Evolutionary conservation across 2,329 filamentous ascomycete genomes (phyloP), one percentile per base, ranked within the genome.

Genomic region (Acarospora socialis): DNA sequence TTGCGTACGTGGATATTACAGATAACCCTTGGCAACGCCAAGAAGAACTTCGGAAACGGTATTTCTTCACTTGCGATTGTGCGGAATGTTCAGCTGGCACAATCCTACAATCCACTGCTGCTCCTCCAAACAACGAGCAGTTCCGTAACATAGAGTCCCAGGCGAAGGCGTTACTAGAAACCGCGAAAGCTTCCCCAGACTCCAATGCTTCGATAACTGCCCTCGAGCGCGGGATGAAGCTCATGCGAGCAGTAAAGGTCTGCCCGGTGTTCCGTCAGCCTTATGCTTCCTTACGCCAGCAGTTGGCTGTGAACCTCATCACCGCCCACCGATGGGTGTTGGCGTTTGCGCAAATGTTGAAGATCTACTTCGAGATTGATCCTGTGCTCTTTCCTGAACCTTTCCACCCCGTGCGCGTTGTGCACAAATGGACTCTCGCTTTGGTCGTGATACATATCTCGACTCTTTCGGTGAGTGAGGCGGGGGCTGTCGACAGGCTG

Each of bases 1-100:
- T 76, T 36, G 68, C 70, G 3, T 78, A 78, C 45, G 58, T 73
- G 38, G 73, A 77, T 43, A 56, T 56, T 21, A 70, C 65, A 1
- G 61, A 64, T 22, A 62, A 69, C 0, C 60, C 57, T 16, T 42
- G 52, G 6, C 53, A 56, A n/a, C 65, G 73, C 3, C 66, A 64
- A 39, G 50, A 49, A 2, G 65, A 73, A 42, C 58, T 77, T 1
- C 50, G 52, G 28, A 51, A 58, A 15, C 59, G 65, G 17, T 77
- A 73, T 54, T 70, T 65, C 47, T 77, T 77, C 49, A 53, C 50
- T 9, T 77, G 73, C 50, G 46, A 46, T 23, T 77, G 73, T 43
- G 37, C 45, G 4, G 66, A 65, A 47, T 76, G 71, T 42, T 36
- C 47, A 17, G 46, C 43, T 41, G 54, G 51, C 5, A 33, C 49